Percentiles rank a stretch among this genome's conserved stretches.
Evolutionary conservation across 371 early-diverging fungal species (phyloP).

Genomic region (Capillidium rhysosporum): DNA sequence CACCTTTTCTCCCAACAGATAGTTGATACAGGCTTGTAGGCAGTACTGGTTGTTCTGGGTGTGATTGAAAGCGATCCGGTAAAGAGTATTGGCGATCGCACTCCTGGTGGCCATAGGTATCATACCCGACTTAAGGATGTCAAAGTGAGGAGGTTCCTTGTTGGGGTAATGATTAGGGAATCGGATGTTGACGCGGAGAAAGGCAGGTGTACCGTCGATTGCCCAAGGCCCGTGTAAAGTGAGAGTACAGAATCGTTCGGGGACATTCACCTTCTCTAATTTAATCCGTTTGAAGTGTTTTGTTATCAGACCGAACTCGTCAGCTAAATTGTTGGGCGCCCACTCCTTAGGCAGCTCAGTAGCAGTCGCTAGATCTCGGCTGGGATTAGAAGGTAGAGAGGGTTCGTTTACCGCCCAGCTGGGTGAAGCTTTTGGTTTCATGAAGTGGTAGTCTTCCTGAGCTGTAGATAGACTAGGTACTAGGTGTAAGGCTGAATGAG

Average conservation of each 20-base stretch:
- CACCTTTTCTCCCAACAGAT: constrained; percentile 35
- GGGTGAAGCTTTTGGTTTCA: too few species aligned
- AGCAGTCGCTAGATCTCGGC: neutral
- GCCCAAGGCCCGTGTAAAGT: constrained; percentile 44
- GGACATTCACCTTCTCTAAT: constrained; percentile 24
- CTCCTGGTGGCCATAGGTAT: constrained; percentile 51
- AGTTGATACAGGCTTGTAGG: constrained; percentile 42
- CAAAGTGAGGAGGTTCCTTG: constrained; percentile 43
- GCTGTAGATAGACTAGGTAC: too few species aligned
- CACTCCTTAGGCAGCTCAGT: neutral
- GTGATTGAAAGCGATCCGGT: constrained; percentile 27
- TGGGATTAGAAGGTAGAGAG: neutral
- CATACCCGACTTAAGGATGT: constrained; percentile 61
- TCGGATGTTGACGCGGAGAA: constrained; percentile 39
- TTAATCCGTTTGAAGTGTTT: constrained; percentile 1
- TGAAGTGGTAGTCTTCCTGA: too few species aligned
- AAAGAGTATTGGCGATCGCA: constrained; percentile 33
- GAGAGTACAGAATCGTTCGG: constrained; percentile 45
- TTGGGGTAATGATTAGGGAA: constrained; percentile 53
- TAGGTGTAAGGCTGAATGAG: too few species aligned
- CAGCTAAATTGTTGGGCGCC: neutral
- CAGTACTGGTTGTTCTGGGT: constrained; percentile 38
- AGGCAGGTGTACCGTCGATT: constrained; percentile 27
- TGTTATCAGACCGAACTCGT: neutral
- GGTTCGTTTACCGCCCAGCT: too few species aligned